These are phyloP conservation scores for Fusarium sp. DNA, from an alignment of 2,329 filamentous ascomycete species.

Conservation along the genomic window DNA sequence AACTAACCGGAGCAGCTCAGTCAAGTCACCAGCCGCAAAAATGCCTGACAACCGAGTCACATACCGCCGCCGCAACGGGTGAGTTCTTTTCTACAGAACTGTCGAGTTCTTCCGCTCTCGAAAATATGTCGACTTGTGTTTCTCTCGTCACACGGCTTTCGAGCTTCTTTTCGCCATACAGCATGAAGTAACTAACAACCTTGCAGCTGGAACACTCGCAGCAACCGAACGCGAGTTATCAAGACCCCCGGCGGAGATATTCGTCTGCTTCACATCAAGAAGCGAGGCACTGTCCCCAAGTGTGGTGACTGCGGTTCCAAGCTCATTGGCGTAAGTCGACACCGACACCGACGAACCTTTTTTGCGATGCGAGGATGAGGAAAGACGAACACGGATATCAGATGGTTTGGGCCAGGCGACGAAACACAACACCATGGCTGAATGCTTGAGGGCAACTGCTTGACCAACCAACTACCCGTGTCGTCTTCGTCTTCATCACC, in stretches of 20 bases:
- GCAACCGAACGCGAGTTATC: slow-evolving; percentile 95
- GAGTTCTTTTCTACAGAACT: slow-evolving; percentile 57
- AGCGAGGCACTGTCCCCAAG: slow-evolving; percentile 97
- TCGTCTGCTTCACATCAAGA: slow-evolving; percentile 99
- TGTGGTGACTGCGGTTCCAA: slow-evolving; percentile 99
- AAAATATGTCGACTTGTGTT: slow-evolving; percentile 13
- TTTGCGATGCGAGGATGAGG: slow-evolving; percentile 24
- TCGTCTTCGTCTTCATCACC: slow-evolving; percentile 13
- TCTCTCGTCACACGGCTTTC: neutral
- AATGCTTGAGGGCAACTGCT: neutral
- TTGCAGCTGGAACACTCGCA: slow-evolving; percentile 93
- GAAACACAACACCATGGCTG: neutral
- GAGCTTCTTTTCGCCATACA: slow-evolving; percentile 23
- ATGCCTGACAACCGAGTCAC: slow-evolving; percentile 71
- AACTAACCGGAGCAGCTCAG: slow-evolving; percentile 29
- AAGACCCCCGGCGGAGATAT: slow-evolving; percentile 97
- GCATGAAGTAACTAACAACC: slow-evolving; percentile 40
- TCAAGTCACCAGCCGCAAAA: slow-evolving; percentile 54
- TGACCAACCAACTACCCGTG: neutral
- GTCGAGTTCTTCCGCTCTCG: slow-evolving; percentile 19
- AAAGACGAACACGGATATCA: slow-evolving; percentile 14
- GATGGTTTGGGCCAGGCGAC: slow-evolving; percentile 1
- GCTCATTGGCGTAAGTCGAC: slow-evolving; percentile 90
- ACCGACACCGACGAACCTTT: slow-evolving; percentile 28
- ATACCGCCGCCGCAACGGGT: slow-evolving; percentile 84